phyloP scores from a whole-genome alignment of 2,329 filamentous ascomycete genomes.

The Scytalidium lignicola region DNA sequence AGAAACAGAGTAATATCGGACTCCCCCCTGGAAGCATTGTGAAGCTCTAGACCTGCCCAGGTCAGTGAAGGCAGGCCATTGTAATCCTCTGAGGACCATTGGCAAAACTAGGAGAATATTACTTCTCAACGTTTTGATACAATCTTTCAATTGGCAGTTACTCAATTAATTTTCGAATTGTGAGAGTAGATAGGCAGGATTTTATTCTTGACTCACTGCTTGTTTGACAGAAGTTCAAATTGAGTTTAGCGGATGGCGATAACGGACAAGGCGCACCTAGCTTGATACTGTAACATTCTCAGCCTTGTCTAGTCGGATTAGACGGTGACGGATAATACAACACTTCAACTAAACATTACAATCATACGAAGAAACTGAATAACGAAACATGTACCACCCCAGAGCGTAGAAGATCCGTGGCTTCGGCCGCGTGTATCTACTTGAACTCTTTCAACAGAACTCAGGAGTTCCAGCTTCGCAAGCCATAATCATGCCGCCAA shows the following conservation, averaged over 20 bases:
- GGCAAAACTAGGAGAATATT: not conserved
- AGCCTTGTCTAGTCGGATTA: not conserved
- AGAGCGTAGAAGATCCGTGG: constrained; percentile 22
- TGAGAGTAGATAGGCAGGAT: too few species aligned
- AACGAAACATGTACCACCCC: constrained; percentile 15
- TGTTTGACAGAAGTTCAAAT: not conserved
- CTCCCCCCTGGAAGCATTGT: constrained; percentile 11
- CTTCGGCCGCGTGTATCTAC: constrained; percentile 23
- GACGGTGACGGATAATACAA: not conserved
- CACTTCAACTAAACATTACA: not conserved
- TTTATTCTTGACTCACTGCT: not conserved
- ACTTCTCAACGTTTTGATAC: not conserved
- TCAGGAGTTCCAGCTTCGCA: constrained; percentile 7
- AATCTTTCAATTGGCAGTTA: too few species aligned
- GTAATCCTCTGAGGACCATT: constrained; percentile 24
- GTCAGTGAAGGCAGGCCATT: constrained; percentile 16
- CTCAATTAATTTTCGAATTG: too few species aligned
- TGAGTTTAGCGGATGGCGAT: not conserved
- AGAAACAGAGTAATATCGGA: constrained; percentile 54
- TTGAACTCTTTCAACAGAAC: constrained; percentile 8
- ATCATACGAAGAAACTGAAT: not conserved
- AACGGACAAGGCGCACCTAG: not conserved
- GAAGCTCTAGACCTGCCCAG: constrained; percentile 17
- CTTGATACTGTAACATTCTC: not conserved
- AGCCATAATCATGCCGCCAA: constrained; percentile 25